These are phyloP conservation scores for Marasmius oreades DNA, from an alignment of 1,284 basidiomycete species.

Conservation along the genomic window DNA sequence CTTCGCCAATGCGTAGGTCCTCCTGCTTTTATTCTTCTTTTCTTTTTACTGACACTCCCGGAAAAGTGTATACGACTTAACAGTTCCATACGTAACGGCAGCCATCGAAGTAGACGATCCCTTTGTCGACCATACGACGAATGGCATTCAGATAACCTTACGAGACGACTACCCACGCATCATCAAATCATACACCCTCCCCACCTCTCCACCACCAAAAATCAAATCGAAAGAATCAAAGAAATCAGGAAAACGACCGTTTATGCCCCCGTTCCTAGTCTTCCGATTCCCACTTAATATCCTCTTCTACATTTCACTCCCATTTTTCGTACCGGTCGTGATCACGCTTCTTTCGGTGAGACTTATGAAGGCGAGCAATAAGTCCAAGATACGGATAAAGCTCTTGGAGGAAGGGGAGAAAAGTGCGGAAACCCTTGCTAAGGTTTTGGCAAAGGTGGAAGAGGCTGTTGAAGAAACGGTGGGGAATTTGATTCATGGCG, in stretches of 20 bases:
- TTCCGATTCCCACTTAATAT: slow-evolving; percentile 1
- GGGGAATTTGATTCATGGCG: too few species aligned
- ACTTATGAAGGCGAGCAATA: not conserved
- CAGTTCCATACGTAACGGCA: slow-evolving; percentile 65
- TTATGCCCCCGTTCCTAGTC: not conserved
- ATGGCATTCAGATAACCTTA: slow-evolving; percentile 45
- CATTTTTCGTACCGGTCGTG: not conserved
- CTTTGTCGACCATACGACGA: slow-evolving; percentile 44
- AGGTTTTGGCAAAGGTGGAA: slow-evolving; percentile 40
- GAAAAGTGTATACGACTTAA: slow-evolving; percentile 51
- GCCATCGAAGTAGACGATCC: slow-evolving; percentile 55
- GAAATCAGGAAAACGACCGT: not conserved
- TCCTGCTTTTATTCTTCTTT: not conserved
- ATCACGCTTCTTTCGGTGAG: not conserved
- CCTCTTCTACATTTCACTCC: not conserved
- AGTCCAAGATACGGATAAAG: slow-evolving; percentile 23
- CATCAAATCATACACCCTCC: not conserved
- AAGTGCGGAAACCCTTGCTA: slow-evolving; percentile 27
- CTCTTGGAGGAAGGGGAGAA: slow-evolving; percentile 35
- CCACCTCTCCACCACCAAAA: not conserved
- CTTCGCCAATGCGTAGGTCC: slow-evolving; percentile 63
- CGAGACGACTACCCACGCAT: slow-evolving; percentile 11
- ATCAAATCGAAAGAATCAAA: not conserved
- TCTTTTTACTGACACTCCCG: not conserved
- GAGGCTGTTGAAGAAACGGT: slow-evolving; percentile 25